Conservation (phyloP, 495 filamentous ascomycete genomes). For the Neurospora sp. region DNA sequence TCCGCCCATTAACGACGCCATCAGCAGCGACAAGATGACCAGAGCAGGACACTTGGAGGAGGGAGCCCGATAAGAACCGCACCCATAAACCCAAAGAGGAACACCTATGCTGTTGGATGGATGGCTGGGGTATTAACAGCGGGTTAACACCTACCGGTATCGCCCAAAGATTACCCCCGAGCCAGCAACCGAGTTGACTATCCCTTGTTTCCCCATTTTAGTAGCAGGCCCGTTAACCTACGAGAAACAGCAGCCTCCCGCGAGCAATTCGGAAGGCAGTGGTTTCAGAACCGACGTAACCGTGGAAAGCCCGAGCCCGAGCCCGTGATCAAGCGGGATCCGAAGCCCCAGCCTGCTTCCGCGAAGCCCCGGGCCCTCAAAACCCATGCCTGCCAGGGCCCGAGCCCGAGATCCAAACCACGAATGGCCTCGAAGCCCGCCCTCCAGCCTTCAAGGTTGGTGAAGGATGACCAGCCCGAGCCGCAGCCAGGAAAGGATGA, state of each 20-base stretch:
- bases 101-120: background rate
- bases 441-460: background rate
- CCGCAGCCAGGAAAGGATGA: background rate
- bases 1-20: background rate
- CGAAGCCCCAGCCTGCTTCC: background rate
- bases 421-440: background rate
- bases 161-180: background rate
- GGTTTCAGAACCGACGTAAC: no score
- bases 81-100: background rate
- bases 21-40: background rate
- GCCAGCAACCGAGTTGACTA: background rate
- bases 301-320: no score
- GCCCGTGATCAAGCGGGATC: background rate
- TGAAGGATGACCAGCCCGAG: background rate
- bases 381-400: background rate
- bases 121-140: background rate
- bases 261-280: no score
- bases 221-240: background rate
- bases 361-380: background rate
- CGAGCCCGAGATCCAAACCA: background rate
- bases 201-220: background rate
- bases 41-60: background rate
- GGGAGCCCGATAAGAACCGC: background rate
- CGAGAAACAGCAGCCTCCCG: background rate
- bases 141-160: background rate